Percentiles rank a stretch among this genome's conserved stretches.
Evolutionary conservation across 805 yeast species (phyloP).

Genomic region (Kurtzmaniella cleridarum): DNA sequence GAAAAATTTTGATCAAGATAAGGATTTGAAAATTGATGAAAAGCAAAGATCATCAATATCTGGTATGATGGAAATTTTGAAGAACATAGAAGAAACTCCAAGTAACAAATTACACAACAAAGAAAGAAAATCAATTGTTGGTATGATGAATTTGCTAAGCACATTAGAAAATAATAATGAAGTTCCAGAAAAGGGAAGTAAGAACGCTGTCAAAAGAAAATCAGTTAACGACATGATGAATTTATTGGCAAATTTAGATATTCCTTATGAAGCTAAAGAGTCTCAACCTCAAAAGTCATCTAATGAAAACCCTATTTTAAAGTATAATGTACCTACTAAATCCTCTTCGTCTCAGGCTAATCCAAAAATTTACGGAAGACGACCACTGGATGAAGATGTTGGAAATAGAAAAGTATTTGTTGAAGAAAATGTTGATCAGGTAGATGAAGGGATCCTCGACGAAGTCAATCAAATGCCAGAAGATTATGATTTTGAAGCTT

Average conservation of each 20-base stretch:
- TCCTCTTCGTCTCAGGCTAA: too few relatives aligned
- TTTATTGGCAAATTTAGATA: slow-evolving; percentile 16
- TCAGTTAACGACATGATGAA: slow-evolving; percentile 31
- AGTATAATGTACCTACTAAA: too few relatives aligned
- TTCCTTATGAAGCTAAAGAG: background rate
- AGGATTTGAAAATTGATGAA: too few relatives aligned
- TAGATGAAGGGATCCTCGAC: slow-evolving; percentile 28
- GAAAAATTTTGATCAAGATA: too few relatives aligned
- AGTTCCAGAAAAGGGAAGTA: background rate
- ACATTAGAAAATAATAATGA: slow-evolving; percentile 12
- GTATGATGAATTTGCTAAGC: slow-evolving; percentile 24
- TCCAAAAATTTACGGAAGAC: too few relatives aligned
- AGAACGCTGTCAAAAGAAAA: slow-evolving; percentile 9
- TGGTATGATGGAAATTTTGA: slow-evolving; percentile 12
- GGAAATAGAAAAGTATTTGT: background rate
- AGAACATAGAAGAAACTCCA: slow-evolving; percentile 1
- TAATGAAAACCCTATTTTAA: slow-evolving; percentile 4
- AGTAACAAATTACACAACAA: slow-evolving; percentile 3
- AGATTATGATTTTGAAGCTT: slow-evolving; percentile 34
- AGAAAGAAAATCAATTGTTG: slow-evolving; percentile 19
- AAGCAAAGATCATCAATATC: slow-evolving; percentile 7
- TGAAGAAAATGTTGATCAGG: background rate
- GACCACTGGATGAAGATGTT: slow-evolving; percentile 1
- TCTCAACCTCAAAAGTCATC: background rate
- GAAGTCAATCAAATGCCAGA: slow-evolving; percentile 32